phyloP scores from a whole-genome alignment of 805 yeast species.

The Yamadazyma nakazawae region DNA sequence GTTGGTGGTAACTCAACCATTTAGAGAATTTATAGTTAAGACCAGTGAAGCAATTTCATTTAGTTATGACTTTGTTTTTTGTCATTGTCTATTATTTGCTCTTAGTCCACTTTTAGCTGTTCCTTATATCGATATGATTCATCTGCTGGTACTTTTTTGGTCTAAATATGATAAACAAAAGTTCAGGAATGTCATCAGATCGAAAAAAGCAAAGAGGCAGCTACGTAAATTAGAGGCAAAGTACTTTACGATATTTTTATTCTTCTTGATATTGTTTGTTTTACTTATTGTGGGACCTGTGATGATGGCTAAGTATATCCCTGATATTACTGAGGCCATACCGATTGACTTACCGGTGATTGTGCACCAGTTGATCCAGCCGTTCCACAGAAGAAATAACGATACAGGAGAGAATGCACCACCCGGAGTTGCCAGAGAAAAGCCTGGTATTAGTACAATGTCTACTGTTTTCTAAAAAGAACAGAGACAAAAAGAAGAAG shows the following conservation, averaged over 20 bases:
- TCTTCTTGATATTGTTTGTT: conserved; percentile 37
- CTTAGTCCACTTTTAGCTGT: conserved; percentile 41
- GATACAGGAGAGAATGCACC: conserved; percentile 64
- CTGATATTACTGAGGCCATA: conserved; percentile 3
- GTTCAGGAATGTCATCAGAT: conserved; percentile 37
- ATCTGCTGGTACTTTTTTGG: conserved; percentile 51
- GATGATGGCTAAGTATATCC: conserved; percentile 16
- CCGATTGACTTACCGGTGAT: conserved; percentile 18
- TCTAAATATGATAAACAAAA: conserved; percentile 32
- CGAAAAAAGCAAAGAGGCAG: conserved; percentile 34
- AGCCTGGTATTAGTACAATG: conserved; percentile 19
- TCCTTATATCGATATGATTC: conserved; percentile 49
- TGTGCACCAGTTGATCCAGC: conserved; percentile 45
- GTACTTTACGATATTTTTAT: conserved; percentile 47
- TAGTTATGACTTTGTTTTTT: conserved; percentile 46
- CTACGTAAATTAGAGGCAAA: conserved; percentile 28
- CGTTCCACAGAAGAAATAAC: conserved; percentile 56
- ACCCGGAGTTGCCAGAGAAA: conserved; percentile 34
- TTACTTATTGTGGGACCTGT: conserved; percentile 48
- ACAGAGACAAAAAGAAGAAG: neutral
- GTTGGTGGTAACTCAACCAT: conserved; percentile 39
- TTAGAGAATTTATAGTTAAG: conserved; percentile 46
- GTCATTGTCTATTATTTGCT: conserved; percentile 39
- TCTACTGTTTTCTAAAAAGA: conserved; percentile 9
- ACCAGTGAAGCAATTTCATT: conserved; percentile 43